Percentiles rank a stretch among this genome's conserved stretches.
These are phyloP conservation scores for Colletotrichum limetticola DNA, from an alignment of 2,329 filamentous ascomycete species.

Conservation along the genomic window DNA sequence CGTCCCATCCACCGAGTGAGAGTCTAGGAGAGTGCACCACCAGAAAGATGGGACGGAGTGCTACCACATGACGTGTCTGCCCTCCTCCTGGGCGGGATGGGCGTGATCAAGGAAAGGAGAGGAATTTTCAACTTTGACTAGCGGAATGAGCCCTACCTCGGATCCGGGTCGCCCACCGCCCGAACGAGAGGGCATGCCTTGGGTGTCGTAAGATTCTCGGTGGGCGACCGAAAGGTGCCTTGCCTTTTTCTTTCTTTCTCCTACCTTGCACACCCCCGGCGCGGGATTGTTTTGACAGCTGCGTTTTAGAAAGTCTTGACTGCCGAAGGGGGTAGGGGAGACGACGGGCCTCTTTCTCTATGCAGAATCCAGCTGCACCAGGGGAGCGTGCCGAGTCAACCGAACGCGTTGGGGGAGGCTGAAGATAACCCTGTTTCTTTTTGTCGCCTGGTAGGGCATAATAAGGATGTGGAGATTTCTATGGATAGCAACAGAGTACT, in stretches of 20 bases:
- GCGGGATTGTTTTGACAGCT: constrained; percentile 11
- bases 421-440: neutral
- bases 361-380: neutral
- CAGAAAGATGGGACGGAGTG: neutral
- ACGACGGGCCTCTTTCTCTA: neutral
- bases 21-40: neutral
- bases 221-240: neutral
- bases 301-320: neutral
- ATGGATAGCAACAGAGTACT: neutral
- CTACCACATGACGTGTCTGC: neutral
- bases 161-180: neutral
- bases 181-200: constrained; percentile 12
- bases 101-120: neutral
- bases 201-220: neutral
- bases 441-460: neutral
- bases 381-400: neutral
- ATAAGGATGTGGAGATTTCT: neutral
- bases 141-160: neutral
- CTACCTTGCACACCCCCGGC: too few relatives aligned
- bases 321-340: neutral
- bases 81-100: neutral
- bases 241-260: neutral
- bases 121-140: neutral
- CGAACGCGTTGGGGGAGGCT: constrained; percentile 4
- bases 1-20: neutral